phyloP scores from a whole-genome alignment of 2,329 filamentous ascomycete genomes.

The Aspergillus tamarii region DNA sequence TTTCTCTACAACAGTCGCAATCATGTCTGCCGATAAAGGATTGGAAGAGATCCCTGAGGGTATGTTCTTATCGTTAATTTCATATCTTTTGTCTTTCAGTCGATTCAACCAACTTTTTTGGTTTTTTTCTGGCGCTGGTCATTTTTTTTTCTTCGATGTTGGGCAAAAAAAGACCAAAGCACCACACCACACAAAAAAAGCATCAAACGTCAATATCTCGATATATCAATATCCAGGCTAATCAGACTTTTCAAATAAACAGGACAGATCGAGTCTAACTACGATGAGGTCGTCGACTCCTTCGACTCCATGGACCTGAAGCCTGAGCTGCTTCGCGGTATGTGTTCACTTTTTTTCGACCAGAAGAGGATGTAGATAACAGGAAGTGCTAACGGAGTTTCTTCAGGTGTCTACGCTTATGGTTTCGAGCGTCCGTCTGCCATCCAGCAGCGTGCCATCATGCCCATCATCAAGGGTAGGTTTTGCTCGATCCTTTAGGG shows the following conservation, averaged over 20 bases:
- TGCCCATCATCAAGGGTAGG: constrained; percentile 99
- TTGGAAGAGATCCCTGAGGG: constrained; percentile 97
- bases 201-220: not conserved
- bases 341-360: constrained; percentile 41
- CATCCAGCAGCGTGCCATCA: constrained; percentile 99
- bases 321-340: constrained; percentile 92
- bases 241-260: constrained; percentile 31
- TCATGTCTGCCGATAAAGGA: constrained; percentile 91
- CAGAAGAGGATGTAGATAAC: constrained; percentile 28
- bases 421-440: constrained; percentile 99
- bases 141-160: constrained; percentile 9
- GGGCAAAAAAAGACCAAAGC: constrained; percentile 12
- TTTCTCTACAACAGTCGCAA: constrained; percentile 66
- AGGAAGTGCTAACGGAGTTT: constrained; percentile 30
- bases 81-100: constrained; percentile 1
- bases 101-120: not conserved
- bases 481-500: constrained; percentile 11
- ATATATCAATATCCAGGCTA: constrained; percentile 6
- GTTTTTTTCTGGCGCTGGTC: constrained; percentile 8
- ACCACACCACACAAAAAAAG: constrained; percentile 17
- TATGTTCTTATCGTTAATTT: constrained; percentile 56
- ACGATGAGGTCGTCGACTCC: constrained; percentile 98
- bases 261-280: constrained; percentile 99
- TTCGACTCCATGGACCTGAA: constrained; percentile 99
- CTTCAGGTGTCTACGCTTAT: constrained; percentile 89